These are phyloP conservation scores for Peniophora sp. DNA, from an alignment of 1,284 basidiomycete genomes.

Conservation along the genomic window DNA sequence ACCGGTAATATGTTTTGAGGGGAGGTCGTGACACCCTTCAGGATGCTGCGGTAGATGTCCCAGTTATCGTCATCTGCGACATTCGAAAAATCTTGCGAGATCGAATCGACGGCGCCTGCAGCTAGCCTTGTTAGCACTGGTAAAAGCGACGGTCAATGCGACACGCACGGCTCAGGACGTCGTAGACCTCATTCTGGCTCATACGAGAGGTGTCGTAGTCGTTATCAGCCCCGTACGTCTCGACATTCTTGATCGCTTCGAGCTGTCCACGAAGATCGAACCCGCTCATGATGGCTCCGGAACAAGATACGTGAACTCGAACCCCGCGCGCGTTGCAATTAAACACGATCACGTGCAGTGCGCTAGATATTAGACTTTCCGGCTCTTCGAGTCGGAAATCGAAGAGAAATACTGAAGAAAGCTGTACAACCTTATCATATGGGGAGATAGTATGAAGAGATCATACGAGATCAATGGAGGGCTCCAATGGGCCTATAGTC, in stretches of 20 bases:
- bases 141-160: neutral
- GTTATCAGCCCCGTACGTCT: slow-evolving; percentile 51
- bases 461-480: too few species aligned
- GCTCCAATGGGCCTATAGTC: too few species aligned
- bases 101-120: slow-evolving; percentile 66
- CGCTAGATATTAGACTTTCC: too few species aligned
- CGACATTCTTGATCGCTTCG: slow-evolving; percentile 53
- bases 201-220: slow-evolving; percentile 57
- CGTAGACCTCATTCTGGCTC: slow-evolving; percentile 31
- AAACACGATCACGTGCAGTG: too few species aligned
- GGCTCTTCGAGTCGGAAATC: too few species aligned
- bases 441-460: too few species aligned
- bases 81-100: slow-evolving; percentile 64
- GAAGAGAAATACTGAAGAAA: too few species aligned
- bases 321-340: too few species aligned
- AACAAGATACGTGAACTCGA: too few species aligned
- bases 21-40: slow-evolving; percentile 61
- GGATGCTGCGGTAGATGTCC: slow-evolving; percentile 71
- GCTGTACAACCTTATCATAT: too few species aligned
- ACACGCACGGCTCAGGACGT: slow-evolving; percentile 45
- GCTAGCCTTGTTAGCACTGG: neutral
- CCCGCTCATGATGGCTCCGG: too few species aligned
- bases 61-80: slow-evolving; percentile 63
- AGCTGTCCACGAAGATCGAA: slow-evolving; percentile 78
- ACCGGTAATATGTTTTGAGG: too few species aligned